Evolutionary conservation across 2,329 filamentous ascomycete species (phyloP).

Genomic region (Cylindrodendrum hubeiense): DNA sequence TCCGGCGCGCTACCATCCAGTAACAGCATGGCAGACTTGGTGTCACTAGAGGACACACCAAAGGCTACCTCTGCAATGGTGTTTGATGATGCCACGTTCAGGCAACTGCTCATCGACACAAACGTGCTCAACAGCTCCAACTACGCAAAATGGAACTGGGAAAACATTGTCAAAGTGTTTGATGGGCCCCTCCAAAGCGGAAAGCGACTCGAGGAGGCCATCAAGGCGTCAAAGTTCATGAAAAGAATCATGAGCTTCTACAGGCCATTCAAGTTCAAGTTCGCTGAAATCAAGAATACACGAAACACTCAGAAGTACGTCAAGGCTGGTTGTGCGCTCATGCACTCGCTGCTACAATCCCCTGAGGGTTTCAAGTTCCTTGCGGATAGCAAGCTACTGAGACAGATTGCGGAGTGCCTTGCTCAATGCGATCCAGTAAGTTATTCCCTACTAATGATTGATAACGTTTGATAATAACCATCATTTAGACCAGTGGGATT

Average conservation of each 20-base stretch:
- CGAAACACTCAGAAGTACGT: slow-evolving; percentile 96
- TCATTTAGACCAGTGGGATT: slow-evolving; percentile 71
- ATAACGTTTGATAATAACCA: slow-evolving; percentile 35
- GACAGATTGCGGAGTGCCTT: slow-evolving; percentile 95
- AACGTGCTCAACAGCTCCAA: slow-evolving; percentile 91
- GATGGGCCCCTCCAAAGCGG: slow-evolving; percentile 92
- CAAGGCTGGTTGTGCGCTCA: slow-evolving; percentile 86
- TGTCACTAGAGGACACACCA: slow-evolving; percentile 67
- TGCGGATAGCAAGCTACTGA: slow-evolving; percentile 89
- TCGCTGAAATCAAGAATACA: slow-evolving; percentile 90
- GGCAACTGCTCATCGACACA: slow-evolving; percentile 78
- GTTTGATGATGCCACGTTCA: slow-evolving; percentile 73
- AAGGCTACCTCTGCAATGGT: slow-evolving; percentile 61
- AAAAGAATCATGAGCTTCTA: slow-evolving; percentile 96
- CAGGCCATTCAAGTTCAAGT: slow-evolving; percentile 95
- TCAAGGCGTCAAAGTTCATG: slow-evolving; percentile 95
- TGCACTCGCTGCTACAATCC: slow-evolving; percentile 88
- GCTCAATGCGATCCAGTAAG: slow-evolving; percentile 91
- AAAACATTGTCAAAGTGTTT: slow-evolving; percentile 88
- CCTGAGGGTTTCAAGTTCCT: slow-evolving; percentile 87
- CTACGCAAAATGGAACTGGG: slow-evolving; percentile 98
- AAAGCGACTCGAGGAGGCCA: slow-evolving; percentile 92
- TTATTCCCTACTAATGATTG: background rate
- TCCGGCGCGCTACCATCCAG: slow-evolving; percentile 56
- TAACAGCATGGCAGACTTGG: slow-evolving; percentile 61